Base-by-base conservation (phyloP, 768 basidiomycete species). In the Xanthoconium purpureum region DNA sequence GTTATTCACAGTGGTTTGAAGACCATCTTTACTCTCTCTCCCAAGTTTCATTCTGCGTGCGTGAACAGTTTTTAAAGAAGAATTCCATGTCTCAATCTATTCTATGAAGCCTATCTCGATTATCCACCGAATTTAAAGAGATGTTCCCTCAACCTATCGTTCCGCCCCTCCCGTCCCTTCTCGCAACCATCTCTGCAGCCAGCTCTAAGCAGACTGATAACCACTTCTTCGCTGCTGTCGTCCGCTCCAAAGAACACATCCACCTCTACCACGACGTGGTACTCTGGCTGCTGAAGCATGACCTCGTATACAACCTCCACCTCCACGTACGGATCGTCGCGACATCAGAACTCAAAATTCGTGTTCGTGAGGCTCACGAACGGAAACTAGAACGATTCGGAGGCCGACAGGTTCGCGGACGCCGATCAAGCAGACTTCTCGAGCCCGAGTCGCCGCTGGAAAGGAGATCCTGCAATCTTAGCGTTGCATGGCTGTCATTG, bases 241-340 rank as follows among this genome's bases (percentile, higher is more conserved):
- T 91, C 15, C 78, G 83, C 46, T 73, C 79, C 20, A 85, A 87
- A 64, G 86, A 88, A 38, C 75, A 80, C 12, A 81, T 93, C 30
- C 78, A 81, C 6, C 69, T 84, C 49, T 96, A 90, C 70, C 81
- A 88, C 60, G 84, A 92, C 29, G 89, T 95, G 32, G 84, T 98
- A 12, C 74, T 89, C 37, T 98, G 95, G 96, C 83, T 98, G 78
- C 78, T 98, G 37, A 89, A 89, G 66, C 84, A 85, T 39, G 93
- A 93, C 66, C 78, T 98, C 60, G 76, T 98, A 17, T 80, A 91
- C 50, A 89, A 91, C 17, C 78, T 94, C 29, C 94, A 95, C 66
- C 83, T 94, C 14, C 85, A 89, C 37, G 84, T 96, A 52, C 85
- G 94, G 32, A 78, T 98, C 40, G 82, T 93, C 36, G 94, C 90